These are phyloP conservation scores for Verticillium zaregamsianum DNA, from an alignment of 2,329 filamentous ascomycete species.

Conservation along the genomic window DNA sequence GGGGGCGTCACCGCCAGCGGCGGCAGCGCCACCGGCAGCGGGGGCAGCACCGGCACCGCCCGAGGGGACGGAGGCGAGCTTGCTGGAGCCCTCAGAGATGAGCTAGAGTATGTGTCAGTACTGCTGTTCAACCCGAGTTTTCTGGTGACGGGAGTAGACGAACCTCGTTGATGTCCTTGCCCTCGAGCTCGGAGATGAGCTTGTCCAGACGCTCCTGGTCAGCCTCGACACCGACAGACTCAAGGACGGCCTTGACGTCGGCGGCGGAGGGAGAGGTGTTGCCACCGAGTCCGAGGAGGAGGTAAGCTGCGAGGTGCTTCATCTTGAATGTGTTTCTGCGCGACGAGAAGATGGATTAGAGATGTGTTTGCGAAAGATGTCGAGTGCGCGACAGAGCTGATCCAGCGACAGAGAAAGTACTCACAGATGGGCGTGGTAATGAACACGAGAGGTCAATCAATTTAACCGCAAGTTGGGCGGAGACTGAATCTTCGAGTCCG, in stretches of 20 bases:
- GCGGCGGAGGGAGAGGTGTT: slow-evolving; percentile 81
- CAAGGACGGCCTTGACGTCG: slow-evolving; percentile 86
- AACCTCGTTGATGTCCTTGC: slow-evolving; percentile 93
- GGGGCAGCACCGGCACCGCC: slow-evolving; percentile 73
- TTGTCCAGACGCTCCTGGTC: slow-evolving; percentile 81
- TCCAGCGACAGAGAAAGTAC: slow-evolving; percentile 17
- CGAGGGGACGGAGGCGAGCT: slow-evolving; percentile 96
- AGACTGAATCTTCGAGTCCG: slow-evolving; percentile 99
- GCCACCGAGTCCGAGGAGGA: slow-evolving; percentile 91
- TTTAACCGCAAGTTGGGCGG: slow-evolving; percentile 98
- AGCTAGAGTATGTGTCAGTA: slow-evolving; percentile 51
- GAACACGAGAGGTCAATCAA: slow-evolving; percentile 97
- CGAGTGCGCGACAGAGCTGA: background rate
- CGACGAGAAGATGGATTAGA: slow-evolving; percentile 4
- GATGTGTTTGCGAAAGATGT: background rate
- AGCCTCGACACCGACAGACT: slow-evolving; percentile 91
- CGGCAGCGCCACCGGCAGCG: slow-evolving; percentile 64
- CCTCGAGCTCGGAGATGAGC: slow-evolving; percentile 86
- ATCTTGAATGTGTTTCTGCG: slow-evolving; percentile 62
- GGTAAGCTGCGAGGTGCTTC: slow-evolving; percentile 99
- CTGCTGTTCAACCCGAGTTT: background rate
- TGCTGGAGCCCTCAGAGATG: slow-evolving; percentile 82
- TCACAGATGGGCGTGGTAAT: slow-evolving; percentile 29
- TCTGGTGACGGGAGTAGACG: slow-evolving; percentile 20
- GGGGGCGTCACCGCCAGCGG: slow-evolving; percentile 58